Evolutionary conservation across 495 filamentous ascomycete genomes (phyloP), one percentile per base, ranked within the genome.

Genomic region (Bacidia gigantensis): DNA sequence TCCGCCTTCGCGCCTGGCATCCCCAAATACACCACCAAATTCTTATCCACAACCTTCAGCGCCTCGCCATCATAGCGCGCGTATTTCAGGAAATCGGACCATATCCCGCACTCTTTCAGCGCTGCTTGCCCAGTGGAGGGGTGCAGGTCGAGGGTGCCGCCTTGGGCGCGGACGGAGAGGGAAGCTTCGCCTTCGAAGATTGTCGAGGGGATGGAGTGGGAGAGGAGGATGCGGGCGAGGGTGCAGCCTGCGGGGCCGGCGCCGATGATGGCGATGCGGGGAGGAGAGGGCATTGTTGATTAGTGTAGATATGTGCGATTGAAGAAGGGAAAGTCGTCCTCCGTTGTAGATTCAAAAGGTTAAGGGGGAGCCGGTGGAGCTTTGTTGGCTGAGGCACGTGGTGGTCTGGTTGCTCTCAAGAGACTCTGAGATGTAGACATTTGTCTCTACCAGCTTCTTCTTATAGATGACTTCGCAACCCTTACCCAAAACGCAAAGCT

Each of bases 141-240:
- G 50, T 81, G 76, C 3, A 82, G 65, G 55, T 81, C 79, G 2
- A 82, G 67, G 18, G 67, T 72, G 11, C 79, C 78, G 18, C 77
- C 77, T 56, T 74, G 70, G n/a, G 61, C 59, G 17, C 65, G 65
- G 5, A 60, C 58, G 3, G 56, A 32, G 35, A 65, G 63, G n/a
- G 61, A 61, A 21, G 57, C 49, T 44, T 77, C 75, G 22, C 64
- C 64, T 59, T 83, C 79, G 59, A 72, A 82, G 55, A 83, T 64
- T 1, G 67, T 67, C 47, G 63, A 67, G n/a, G 61, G 54, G 50
- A 79, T 74, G 21, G 60, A 58, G 42, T 68, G 59, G 23, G 58
- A 55, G 47, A 74, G 65, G 11, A 84, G 70, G 35, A 84, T 65
- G 41, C 69, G 66, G n/a, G 73, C 76, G 11, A 82, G 69, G 2